A percentile compares a stretch with the other conserved stretches of the same genome.
phyloP scores from a whole-genome alignment of 1,284 basidiomycete species.

The Athelia psychrophila region DNA sequence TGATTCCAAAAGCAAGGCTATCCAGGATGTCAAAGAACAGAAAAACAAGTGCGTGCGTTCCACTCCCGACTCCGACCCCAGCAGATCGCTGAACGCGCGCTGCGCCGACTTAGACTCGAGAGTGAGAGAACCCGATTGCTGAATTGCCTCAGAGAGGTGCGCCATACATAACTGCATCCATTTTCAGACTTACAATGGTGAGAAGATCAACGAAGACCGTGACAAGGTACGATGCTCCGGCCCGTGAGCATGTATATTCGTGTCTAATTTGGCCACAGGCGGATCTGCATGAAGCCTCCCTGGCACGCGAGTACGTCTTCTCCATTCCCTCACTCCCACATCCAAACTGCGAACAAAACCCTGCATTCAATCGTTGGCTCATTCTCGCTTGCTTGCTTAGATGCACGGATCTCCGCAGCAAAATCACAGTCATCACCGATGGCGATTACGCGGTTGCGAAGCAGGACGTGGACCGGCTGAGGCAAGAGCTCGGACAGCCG shows the following conservation, averaged over 20 bases:
- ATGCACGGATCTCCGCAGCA: slow-evolving; percentile 57
- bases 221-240: slow-evolving; percentile 51
- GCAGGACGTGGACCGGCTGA: slow-evolving; percentile 67
- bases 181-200: slow-evolving; percentile 9
- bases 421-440: slow-evolving; percentile 65
- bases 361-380: no score
- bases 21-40: slow-evolving; percentile 78
- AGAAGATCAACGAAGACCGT: slow-evolving; percentile 72
- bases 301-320: slow-evolving; percentile 58
- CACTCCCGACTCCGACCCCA: not conserved
- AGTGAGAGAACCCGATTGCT: slow-evolving; percentile 67
- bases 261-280: slow-evolving; percentile 34
- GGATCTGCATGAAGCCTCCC: slow-evolving; percentile 47
- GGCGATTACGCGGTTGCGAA: slow-evolving; percentile 74
- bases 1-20: slow-evolving; percentile 69
- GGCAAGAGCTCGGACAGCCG: slow-evolving; percentile 70
- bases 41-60: slow-evolving; percentile 66
- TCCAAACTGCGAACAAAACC: not conserved
- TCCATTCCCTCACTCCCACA: not conserved
- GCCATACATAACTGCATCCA: slow-evolving; percentile 9
- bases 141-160: slow-evolving; percentile 63
- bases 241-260: slow-evolving; percentile 2
- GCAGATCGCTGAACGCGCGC: not conserved
- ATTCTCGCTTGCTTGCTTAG: slow-evolving; percentile 39
- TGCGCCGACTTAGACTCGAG: slow-evolving; percentile 48